phyloP scores from a whole-genome alignment of 2,329 filamentous ascomycete species.

The Aphanoascus verrucosus region DNA sequence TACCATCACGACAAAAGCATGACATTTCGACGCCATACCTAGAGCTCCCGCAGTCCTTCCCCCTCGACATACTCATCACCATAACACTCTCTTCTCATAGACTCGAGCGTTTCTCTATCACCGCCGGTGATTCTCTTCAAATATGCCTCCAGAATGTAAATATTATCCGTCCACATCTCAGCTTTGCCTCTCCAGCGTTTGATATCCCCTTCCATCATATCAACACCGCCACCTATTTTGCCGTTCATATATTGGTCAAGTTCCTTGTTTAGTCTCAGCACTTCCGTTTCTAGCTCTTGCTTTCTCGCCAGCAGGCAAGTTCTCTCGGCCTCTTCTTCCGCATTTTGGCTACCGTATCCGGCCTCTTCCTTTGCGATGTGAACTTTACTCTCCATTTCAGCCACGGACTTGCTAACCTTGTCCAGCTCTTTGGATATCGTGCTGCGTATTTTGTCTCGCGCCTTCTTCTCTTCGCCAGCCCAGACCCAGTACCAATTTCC shows the following conservation, averaged over 20 bases:
- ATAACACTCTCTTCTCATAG: constrained; percentile 39
- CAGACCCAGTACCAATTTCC: constrained; percentile 67
- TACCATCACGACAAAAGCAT: neutral
- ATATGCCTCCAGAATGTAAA: constrained; percentile 35
- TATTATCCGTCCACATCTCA: constrained; percentile 36
- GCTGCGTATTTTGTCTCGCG: constrained; percentile 22
- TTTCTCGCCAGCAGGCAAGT: constrained; percentile 11
- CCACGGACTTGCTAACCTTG: constrained; percentile 15
- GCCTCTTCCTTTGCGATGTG: constrained; percentile 15
- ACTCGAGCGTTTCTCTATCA: constrained; percentile 37
- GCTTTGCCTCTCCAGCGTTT: constrained; percentile 25
- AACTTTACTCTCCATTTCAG: constrained; percentile 18
- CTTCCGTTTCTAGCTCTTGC: constrained; percentile 8
- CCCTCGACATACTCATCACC: constrained; percentile 47
- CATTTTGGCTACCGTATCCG: constrained; percentile 6
- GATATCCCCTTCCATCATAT: constrained; percentile 30
- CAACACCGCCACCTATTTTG: constrained; percentile 10
- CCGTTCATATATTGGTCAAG: constrained; percentile 24
- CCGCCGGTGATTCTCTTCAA: constrained; percentile 30
- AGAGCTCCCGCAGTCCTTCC: constrained; percentile 38
- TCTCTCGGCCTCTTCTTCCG: constrained; percentile 14
- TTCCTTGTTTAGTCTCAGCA: constrained; percentile 7
- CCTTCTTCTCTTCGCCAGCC: constrained; percentile 43
- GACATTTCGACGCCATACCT: constrained; percentile 6
- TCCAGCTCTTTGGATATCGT: constrained; percentile 29